A percentile compares a stretch with the other conserved stretches of the same genome.
phyloP scores from a whole-genome alignment of 768 basidiomycete species.

The Phaffia australis region DNA sequence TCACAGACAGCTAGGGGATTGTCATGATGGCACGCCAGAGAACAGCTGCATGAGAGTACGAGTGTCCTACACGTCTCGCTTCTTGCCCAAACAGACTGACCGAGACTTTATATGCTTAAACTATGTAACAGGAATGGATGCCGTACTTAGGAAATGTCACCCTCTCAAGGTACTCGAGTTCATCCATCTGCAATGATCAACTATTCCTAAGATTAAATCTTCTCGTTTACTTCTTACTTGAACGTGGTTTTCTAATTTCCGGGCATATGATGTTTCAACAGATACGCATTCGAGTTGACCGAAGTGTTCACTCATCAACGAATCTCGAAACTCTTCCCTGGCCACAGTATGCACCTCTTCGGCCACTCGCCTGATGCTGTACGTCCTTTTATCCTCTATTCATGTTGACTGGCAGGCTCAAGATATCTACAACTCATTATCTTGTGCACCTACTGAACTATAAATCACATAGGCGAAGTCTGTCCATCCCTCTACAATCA shows the following conservation, averaged over 20 bases:
- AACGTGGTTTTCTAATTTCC: not conserved
- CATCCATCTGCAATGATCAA: not conserved
- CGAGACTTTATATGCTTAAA: not conserved
- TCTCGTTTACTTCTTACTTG: not conserved
- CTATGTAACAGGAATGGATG: slow-evolving; percentile 16
- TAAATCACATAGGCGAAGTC: too few species aligned
- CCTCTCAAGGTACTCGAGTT: slow-evolving; percentile 13
- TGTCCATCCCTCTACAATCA: not conserved
- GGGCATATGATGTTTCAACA: not conserved
- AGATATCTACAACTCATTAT: not conserved
- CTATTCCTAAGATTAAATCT: not conserved
- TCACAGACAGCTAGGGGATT: slow-evolving; percentile 22
- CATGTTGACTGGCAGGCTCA: not conserved
- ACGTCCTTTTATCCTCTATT: not conserved
- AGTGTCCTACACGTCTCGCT: not conserved
- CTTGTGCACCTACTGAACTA: not conserved
- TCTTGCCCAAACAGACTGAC: not conserved
- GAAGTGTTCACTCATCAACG: slow-evolving; percentile 25
- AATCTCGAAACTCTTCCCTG: slow-evolving; percentile 19
- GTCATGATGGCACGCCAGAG: slow-evolving; percentile 21
- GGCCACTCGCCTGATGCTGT: slow-evolving; percentile 21
- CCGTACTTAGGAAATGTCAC: slow-evolving; percentile 25
- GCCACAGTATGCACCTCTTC: slow-evolving; percentile 24
- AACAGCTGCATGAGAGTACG: slow-evolving; percentile 24
- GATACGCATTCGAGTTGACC: slow-evolving; percentile 24